phyloP scores from a whole-genome alignment of 129 eudicot species.

The Artemisia tridentata region DNA sequence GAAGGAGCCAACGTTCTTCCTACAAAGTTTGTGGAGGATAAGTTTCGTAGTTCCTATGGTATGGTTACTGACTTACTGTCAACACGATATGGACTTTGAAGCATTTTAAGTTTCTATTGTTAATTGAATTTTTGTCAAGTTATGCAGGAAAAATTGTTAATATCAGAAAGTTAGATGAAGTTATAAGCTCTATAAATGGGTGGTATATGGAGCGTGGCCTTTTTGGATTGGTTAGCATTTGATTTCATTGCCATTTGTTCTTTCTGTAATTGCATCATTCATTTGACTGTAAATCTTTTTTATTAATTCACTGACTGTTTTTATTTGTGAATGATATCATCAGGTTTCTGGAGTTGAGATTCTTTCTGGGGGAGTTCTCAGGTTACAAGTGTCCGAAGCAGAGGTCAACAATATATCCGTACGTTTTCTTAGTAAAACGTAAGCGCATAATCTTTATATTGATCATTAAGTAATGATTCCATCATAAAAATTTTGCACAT shows the following conservation, averaged over 20 bases:
- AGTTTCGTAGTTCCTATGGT: conserved; percentile 98
- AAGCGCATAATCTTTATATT: conserved; percentile 32
- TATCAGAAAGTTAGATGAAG: conserved; percentile 78
- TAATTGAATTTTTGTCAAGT: conserved; percentile 45
- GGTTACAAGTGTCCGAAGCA: conserved; percentile 93
- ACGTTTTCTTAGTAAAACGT: conserved; percentile 92
- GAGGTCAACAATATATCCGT: conserved; percentile 88
- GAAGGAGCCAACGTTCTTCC: conserved; percentile 99
- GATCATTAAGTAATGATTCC: not conserved
- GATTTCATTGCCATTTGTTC: not conserved
- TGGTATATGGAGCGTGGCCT: conserved; percentile 99
- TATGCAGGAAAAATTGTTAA: conserved; percentile 98
- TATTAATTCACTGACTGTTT: not conserved
- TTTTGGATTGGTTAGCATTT: conserved; percentile 87
- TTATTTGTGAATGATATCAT: conserved; percentile 1
- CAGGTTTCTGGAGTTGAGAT: conserved; percentile 95
- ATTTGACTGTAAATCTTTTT: not conserved
- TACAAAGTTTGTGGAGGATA: conserved; percentile 80
- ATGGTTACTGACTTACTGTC: conserved; percentile 17
- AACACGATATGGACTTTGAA: not conserved
- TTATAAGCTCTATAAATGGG: conserved; percentile 76
- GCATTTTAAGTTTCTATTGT: conserved; percentile 18
- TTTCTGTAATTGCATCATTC: not conserved
- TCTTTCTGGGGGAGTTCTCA: conserved; percentile 94
- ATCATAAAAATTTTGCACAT: not conserved